Evolutionary conservation across 805 yeast genomes (phyloP).

Genomic region (Lipomyces yamanashiensis): DNA sequence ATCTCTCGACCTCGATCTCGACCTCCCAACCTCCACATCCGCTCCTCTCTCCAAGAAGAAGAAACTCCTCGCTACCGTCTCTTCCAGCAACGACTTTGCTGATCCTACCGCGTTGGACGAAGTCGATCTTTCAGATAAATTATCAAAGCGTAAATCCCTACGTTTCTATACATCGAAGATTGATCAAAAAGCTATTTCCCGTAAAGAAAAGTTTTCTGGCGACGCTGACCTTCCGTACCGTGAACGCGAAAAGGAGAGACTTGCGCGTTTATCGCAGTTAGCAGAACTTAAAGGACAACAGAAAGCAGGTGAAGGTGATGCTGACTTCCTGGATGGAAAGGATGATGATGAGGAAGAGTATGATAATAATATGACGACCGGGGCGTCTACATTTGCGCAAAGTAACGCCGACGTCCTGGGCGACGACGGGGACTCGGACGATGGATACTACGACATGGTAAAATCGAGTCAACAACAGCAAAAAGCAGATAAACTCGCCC

Average conservation of each 20-base stretch:
- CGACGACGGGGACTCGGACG: conserved; percentile 46
- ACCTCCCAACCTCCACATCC: conserved; percentile 51
- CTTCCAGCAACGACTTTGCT: conserved; percentile 58
- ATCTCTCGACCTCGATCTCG: conserved; percentile 54
- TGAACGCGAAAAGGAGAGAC: conserved; percentile 88
- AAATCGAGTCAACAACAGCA: conserved; percentile 57
- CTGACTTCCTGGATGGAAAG: conserved; percentile 36
- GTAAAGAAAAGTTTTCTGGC: conserved; percentile 66
- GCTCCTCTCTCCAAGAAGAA: conserved; percentile 53
- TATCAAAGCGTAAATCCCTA: conserved; percentile 74
- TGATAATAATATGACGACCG: conserved; percentile 32
- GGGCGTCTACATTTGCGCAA: conserved; percentile 10
- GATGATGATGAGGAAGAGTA: conserved; percentile 45
- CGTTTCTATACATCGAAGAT: conserved; percentile 97
- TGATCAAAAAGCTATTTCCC: conserved; percentile 73
- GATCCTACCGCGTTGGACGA: conserved; percentile 72
- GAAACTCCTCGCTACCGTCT: conserved; percentile 39
- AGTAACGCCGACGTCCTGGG: conserved; percentile 3
- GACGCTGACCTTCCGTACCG: conserved; percentile 90
- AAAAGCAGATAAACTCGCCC: conserved; percentile 47
- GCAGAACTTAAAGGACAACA: conserved; percentile 79
- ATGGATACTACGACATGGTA: conserved; percentile 62
- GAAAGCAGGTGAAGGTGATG: conserved; percentile 51
- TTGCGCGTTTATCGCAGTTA: conserved; percentile 82
- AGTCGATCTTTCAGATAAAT: conserved; percentile 85